Evolutionary conservation across 495 filamentous ascomycete species (phyloP).

Genomic region (Aspergillus leporis): DNA sequence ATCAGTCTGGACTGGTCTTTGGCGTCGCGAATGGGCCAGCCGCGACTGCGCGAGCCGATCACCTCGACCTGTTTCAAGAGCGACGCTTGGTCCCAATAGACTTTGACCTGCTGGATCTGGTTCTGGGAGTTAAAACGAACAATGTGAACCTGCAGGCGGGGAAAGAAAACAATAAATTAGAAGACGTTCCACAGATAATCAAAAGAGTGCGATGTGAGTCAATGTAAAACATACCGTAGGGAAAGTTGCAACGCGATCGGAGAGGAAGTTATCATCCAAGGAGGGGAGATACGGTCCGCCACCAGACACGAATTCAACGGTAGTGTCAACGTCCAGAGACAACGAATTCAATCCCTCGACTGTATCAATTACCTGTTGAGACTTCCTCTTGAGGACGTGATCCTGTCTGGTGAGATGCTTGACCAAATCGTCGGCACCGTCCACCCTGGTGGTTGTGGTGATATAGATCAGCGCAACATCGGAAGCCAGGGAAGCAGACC

Average conservation of each 20-base stretch:
- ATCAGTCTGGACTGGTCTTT: constrained; percentile 82
- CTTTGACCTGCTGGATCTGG: constrained; percentile 80
- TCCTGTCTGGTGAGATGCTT: constrained; percentile 71
- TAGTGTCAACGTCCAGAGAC: constrained; percentile 77
- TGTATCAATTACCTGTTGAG: constrained; percentile 67
- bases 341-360: constrained; percentile 71
- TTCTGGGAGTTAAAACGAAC: constrained; percentile 76
- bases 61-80: constrained; percentile 91
- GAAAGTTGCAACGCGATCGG: constrained; percentile 78
- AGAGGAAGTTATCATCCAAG: constrained; percentile 91
- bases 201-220: neutral
- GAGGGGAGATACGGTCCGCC: constrained; percentile 88
- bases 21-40: constrained; percentile 92
- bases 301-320: constrained; percentile 74
- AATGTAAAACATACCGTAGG: constrained; percentile 62
- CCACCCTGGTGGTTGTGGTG: constrained; percentile 77
- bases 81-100: constrained; percentile 94
- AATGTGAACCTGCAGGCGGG: constrained; percentile 72
- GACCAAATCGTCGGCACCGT: constrained; percentile 67
- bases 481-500: constrained; percentile 60
- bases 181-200: neutral
- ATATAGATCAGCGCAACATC: constrained; percentile 87
- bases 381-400: constrained; percentile 71
- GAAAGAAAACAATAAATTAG: neutral
- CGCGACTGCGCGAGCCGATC: constrained; percentile 82